Conservation (phyloP, 2,329 filamentous ascomycete genomes). For the Didymella pomorum region DNA sequence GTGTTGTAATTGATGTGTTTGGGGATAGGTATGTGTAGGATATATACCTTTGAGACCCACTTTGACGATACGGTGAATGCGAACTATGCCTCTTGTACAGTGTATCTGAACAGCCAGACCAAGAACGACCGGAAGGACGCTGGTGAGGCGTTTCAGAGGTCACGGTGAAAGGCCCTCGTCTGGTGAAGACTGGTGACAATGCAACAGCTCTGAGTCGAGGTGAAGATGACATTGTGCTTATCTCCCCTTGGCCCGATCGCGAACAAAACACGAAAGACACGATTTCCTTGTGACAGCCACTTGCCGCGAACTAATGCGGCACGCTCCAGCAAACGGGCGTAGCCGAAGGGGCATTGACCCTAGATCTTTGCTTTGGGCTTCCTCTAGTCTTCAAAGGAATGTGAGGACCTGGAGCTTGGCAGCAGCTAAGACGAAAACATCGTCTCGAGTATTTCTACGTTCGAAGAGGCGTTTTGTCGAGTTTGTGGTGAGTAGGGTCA, state of each 20-base stretch:
- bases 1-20: not conserved
- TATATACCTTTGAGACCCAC: conserved; percentile 4
- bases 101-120: not conserved
- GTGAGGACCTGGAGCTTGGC: not conserved
- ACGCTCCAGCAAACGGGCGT: conserved; percentile 10
- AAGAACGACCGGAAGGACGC: not conserved
- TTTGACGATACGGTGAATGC: conserved; percentile 1
- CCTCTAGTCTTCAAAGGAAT: not conserved
- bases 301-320: conserved; percentile 14
- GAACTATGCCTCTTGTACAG: not conserved
- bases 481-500: not conserved
- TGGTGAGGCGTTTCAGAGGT: conserved; percentile 1
- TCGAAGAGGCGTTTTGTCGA: not conserved
- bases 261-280: conserved; percentile 2
- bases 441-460: no score
- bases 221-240: conserved; percentile 12
- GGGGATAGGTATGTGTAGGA: not conserved
- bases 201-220: not conserved
- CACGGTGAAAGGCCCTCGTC: conserved; percentile 5
- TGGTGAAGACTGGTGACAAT: not conserved
- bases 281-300: conserved; percentile 21
- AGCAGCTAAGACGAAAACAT: no score
- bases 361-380: conserved; percentile 4
- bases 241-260: not conserved
- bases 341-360: conserved; percentile 18